phyloP scores from a whole-genome alignment of 768 basidiomycete species.

The Pulveroboletus frians region DNA sequence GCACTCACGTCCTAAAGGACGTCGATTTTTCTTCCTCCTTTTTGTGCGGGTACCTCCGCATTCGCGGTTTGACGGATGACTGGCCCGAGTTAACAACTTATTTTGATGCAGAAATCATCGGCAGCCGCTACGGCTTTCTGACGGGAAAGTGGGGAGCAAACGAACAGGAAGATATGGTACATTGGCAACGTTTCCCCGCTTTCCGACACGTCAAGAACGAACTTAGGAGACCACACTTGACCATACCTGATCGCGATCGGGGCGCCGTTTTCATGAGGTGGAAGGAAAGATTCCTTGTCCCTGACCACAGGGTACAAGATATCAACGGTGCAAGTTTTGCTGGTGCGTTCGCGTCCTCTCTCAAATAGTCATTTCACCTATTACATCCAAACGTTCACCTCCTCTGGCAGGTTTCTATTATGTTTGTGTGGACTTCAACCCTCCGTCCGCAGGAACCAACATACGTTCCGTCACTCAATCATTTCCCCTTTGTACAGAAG shows the following conservation, averaged over 20 bases:
- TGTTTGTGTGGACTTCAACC: conserved; percentile 89
- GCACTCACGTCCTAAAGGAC: conserved; percentile 47
- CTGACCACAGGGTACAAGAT: conserved; percentile 87
- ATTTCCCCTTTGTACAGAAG: conserved; percentile 30
- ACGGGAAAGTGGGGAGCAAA: conserved; percentile 89
- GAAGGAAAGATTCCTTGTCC: conserved; percentile 96
- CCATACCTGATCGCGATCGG: conserved; percentile 70
- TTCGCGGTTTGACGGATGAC: conserved; percentile 87
- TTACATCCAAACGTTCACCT: conserved; percentile 13
- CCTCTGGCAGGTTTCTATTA: conserved; percentile 77
- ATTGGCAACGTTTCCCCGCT: conserved; percentile 92
- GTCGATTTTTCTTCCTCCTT: conserved; percentile 84
- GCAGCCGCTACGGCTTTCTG: conserved; percentile 83
- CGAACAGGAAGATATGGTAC: conserved; percentile 87
- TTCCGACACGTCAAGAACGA: conserved; percentile 80
- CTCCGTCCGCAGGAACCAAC: conserved; percentile 40
- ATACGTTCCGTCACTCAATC: conserved; percentile 33
- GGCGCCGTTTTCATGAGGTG: conserved; percentile 92
- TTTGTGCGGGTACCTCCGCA: conserved; percentile 88
- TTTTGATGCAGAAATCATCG: conserved; percentile 95
- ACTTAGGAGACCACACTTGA: conserved; percentile 70
- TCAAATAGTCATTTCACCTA: background rate
- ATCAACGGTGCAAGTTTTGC: conserved; percentile 95
- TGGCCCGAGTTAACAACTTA: conserved; percentile 96
- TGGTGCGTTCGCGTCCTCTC: conserved; percentile 45